A percentile compares a stretch with the other conserved stretches of the same genome.
These are phyloP conservation scores for Elsinoe australis DNA, from an alignment of 2,329 filamentous ascomycete species.

Conservation along the genomic window DNA sequence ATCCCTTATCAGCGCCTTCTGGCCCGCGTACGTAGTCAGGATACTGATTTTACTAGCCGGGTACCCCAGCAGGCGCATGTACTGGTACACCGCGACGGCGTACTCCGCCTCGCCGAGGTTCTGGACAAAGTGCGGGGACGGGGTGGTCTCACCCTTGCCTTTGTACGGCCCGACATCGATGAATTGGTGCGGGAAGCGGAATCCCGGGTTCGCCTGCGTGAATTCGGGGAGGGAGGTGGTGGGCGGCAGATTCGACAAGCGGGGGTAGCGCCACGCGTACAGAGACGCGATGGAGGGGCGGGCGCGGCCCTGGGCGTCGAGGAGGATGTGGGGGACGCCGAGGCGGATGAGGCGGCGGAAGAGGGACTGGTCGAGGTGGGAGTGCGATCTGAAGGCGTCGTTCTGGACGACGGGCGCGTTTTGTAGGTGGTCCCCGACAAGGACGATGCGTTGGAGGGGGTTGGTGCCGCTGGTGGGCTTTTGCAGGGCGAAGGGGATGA, in stretches of 20 bases:
- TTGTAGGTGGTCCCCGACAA: constrained; percentile 92
- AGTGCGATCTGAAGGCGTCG: constrained; percentile 86
- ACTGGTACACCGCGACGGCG: constrained; percentile 88
- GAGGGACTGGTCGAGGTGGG: constrained; percentile 90
- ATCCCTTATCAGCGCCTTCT: constrained; percentile 79
- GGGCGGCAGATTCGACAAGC: constrained; percentile 68
- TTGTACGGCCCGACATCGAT: constrained; percentile 94
- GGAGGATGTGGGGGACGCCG: constrained; percentile 80
- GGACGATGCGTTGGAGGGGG: constrained; percentile 75
- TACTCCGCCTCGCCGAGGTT: constrained; percentile 97
- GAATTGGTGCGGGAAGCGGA: constrained; percentile 92
- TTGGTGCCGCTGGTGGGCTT: constrained; percentile 65
- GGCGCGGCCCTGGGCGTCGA: constrained; percentile 90
- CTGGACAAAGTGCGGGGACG: constrained; percentile 89
- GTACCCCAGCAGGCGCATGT: constrained; percentile 94
- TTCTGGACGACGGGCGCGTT: constrained; percentile 96
- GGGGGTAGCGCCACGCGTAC: constrained; percentile 87
- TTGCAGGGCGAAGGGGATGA: constrained; percentile 90
- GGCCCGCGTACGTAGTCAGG: constrained; percentile 86
- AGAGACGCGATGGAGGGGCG: constrained; percentile 78
- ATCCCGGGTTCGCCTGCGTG: constrained; percentile 75
- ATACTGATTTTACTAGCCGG: constrained; percentile 78
- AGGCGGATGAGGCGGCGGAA: constrained; percentile 86
- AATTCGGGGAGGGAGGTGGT: constrained; percentile 66
- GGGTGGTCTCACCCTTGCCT: constrained; percentile 78